A percentile compares a stretch with the other conserved stretches of the same genome.
Evolutionary conservation across 1,139 yeast genomes (phyloP).

Genomic region (Debaryomycetaceae sp.): DNA sequence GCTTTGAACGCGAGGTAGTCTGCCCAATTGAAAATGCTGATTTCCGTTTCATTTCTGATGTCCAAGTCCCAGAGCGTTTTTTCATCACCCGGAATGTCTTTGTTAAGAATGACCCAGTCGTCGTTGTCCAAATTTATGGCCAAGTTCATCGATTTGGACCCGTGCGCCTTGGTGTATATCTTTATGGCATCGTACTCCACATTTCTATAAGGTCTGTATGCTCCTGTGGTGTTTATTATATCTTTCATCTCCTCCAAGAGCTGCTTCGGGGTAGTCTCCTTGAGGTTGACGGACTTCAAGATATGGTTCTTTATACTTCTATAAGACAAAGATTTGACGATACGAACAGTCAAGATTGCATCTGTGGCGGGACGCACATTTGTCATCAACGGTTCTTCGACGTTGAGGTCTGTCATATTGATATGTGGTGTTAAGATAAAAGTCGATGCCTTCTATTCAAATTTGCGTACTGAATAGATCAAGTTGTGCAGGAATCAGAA

Average conservation of each 20-base stretch:
- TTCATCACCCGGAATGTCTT: constrained; percentile 27
- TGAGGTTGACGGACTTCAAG: constrained; percentile 68
- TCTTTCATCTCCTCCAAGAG: constrained; percentile 46
- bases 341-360: constrained; percentile 78
- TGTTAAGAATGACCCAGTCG: constrained; percentile 54
- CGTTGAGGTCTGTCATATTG: constrained; percentile 8
- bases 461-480: background rate
- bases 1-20: constrained; percentile 68
- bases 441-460: too few relatives aligned
- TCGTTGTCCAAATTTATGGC: constrained; percentile 83
- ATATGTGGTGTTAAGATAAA: background rate
- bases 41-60: constrained; percentile 85
- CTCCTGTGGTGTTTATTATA: constrained; percentile 62
- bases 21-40: constrained; percentile 67
- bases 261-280: constrained; percentile 62
- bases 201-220: constrained; percentile 76
- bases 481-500: background rate
- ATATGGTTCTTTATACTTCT: constrained; percentile 84
- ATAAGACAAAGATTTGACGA: constrained; percentile 88
- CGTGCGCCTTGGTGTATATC: constrained; percentile 92
- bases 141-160: constrained; percentile 87
- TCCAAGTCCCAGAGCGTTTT: constrained; percentile 63
- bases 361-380: constrained; percentile 64
- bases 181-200: constrained; percentile 77
- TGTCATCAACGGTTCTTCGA: constrained; percentile 64